phyloP scores from a whole-genome alignment of 257 asterid species.

The Fraxinus excelsior region DNA sequence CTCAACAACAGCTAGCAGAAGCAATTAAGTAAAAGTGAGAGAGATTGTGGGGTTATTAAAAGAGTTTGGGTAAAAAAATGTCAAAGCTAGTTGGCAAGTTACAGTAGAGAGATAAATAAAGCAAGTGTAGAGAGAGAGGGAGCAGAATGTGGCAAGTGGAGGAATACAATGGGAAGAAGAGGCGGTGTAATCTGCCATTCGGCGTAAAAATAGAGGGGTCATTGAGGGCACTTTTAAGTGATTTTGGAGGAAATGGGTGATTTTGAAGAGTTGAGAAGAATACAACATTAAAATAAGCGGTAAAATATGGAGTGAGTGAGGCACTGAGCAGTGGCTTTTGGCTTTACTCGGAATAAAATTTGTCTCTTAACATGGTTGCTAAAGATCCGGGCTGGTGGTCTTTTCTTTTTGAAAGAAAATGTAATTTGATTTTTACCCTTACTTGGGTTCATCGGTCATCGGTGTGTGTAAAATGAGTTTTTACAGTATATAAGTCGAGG shows the following conservation, averaged over 20 bases:
- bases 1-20: conserved; percentile 14
- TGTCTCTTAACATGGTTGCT: conserved; percentile 65
- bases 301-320: not conserved
- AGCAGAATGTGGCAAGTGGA: conserved; percentile 55
- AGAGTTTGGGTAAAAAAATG: not conserved
- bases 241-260: not conserved
- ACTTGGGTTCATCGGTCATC: too few relatives aligned
- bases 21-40: conserved; percentile 20
- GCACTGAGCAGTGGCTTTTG: conserved; percentile 38
- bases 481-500: not conserved
- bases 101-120: conserved; percentile 25
- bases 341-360: conserved; percentile 38
- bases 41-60: conserved; percentile 11
- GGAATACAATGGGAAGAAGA: conserved; percentile 66
- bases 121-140: conserved; percentile 15
- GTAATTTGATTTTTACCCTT: not conserved
- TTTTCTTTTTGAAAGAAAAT: conserved; percentile 1
- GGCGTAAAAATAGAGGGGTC: conserved; percentile 75
- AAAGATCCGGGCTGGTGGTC: conserved; percentile 70
- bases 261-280: conserved; percentile 1
- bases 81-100: conserved; percentile 3
- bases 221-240: not conserved
- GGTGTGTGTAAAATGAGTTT: not conserved
- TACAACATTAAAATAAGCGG: conserved; percentile 17
- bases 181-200: conserved; percentile 89